A percentile compares a stretch with the other conserved stretches of the same genome.
These are phyloP conservation scores for Oryza meyeriana DNA, from an alignment of 176 grass and related monocot genomes.

Conservation along the genomic window DNA sequence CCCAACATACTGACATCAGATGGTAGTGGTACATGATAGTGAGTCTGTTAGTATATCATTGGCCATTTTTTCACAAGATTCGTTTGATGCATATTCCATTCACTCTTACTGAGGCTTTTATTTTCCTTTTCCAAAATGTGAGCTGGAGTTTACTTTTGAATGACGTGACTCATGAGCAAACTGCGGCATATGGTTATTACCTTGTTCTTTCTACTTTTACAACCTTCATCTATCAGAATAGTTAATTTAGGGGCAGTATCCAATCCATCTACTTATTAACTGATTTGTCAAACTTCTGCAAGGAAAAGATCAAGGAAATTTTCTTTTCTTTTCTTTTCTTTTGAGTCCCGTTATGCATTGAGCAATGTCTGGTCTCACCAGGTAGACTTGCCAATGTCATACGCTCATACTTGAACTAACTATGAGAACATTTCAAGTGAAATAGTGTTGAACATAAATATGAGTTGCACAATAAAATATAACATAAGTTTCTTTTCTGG, in stretches of 20 bases:
- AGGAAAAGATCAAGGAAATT: constrained; percentile 7
- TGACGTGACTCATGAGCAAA: not conserved
- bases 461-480: not conserved
- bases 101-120: constrained; percentile 26
- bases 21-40: not conserved
- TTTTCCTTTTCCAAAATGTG: not conserved
- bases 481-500: constrained; percentile 23
- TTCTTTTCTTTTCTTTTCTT: constrained; percentile 21
- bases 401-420: constrained; percentile 6
- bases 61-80: not conserved
- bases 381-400: not conserved
- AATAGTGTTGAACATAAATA: not conserved
- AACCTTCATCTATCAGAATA: constrained; percentile 16
- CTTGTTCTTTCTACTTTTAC: not conserved
- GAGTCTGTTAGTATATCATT: not conserved
- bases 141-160: not conserved
- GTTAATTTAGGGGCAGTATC: not conserved
- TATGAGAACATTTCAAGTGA: constrained; percentile 7
- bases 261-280: not conserved
- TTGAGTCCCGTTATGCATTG: constrained; percentile 4
- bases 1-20: not conserved
- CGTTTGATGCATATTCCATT: not conserved
- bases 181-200: not conserved
- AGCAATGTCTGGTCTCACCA: not conserved
- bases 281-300: not conserved